A percentile compares a stretch with the other conserved stretches of the same genome.
phyloP scores from a whole-genome alignment of 1,284 basidiomycete species.

The Sanguinoderma infundibulare region DNA sequence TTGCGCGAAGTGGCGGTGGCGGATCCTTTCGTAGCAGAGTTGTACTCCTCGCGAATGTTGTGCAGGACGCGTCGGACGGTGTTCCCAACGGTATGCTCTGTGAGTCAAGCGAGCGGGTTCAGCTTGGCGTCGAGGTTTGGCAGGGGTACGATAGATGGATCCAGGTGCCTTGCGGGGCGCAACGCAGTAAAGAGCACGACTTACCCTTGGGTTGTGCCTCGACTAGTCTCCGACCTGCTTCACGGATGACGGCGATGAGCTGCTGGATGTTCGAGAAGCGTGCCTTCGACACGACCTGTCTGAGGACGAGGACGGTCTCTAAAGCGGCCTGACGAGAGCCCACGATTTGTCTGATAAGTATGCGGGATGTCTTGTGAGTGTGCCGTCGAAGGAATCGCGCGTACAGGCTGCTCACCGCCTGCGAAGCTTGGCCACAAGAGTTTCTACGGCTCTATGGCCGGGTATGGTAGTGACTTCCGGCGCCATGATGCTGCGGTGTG shows the following conservation, averaged over 20 bases:
- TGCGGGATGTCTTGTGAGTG: not conserved
- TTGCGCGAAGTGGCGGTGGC: slow-evolving; percentile 42
- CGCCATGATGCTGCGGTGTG: slow-evolving; percentile 26
- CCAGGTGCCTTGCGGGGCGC: not conserved
- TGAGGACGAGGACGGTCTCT: slow-evolving; percentile 87
- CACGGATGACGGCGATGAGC: slow-evolving; percentile 80
- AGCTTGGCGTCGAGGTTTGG: not conserved
- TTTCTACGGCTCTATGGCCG: slow-evolving; percentile 34
- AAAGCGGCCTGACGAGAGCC: slow-evolving; percentile 89
- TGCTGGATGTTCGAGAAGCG: slow-evolving; percentile 89
- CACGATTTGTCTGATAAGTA: slow-evolving; percentile 72
- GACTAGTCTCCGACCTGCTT: slow-evolving; percentile 80
- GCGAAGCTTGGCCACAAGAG: slow-evolving; percentile 33
- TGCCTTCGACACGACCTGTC: slow-evolving; percentile 88
- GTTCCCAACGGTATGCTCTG: slow-evolving; percentile 94
- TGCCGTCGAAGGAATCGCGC: not conserved
- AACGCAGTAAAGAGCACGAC: slow-evolving; percentile 2
- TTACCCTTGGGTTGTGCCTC: slow-evolving; percentile 94
- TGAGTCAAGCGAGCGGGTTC: slow-evolving; percentile 5
- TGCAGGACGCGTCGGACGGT: slow-evolving; percentile 91
- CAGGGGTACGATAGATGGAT: not conserved
- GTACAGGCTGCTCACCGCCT: slow-evolving; percentile 28
- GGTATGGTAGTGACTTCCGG: slow-evolving; percentile 28
- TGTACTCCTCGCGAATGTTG: slow-evolving; percentile 93
- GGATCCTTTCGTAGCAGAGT: slow-evolving; percentile 59